phyloP scores from a whole-genome alignment of 169 alveolate genomes.

The Plasmodium billcollinsi region DNA sequence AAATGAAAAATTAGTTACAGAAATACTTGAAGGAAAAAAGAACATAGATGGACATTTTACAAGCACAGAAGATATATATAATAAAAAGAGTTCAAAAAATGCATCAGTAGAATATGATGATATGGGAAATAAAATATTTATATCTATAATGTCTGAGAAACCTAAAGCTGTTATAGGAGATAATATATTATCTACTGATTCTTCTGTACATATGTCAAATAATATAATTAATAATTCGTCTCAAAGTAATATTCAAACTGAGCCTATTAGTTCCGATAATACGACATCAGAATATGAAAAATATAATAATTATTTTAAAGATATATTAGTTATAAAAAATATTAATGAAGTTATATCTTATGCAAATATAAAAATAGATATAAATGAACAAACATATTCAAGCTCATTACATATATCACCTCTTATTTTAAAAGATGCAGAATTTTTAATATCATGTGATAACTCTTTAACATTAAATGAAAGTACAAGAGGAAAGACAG shows the following conservation, averaged over 20 bases:
- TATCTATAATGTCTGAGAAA: conserved; percentile 23
- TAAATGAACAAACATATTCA: conserved; percentile 20
- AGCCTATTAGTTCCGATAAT: neutral
- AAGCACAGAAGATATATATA: neutral
- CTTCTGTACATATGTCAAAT: no score
- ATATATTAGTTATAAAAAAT: conserved; percentile 27
- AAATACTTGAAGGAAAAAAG: neutral
- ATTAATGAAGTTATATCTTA: conserved; percentile 46
- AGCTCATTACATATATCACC: conserved; percentile 46
- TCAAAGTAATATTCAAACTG: no score
- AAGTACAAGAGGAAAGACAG: conserved; percentile 64
- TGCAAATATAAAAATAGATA: conserved; percentile 35
- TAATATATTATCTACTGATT: no score
- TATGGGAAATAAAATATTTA: conserved; percentile 55
- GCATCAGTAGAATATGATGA: conserved; percentile 26
- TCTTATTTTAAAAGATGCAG: conserved; percentile 45
- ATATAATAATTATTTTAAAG: neutral
- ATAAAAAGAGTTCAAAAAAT: neutral
- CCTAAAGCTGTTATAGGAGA: conserved; percentile 71
- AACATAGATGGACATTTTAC: neutral
- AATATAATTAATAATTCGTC: no score
- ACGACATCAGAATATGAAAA: neutral
- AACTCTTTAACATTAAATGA: conserved; percentile 59
- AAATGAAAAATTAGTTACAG: conserved; percentile 6
- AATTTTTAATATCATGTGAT: conserved; percentile 46